Evolutionary conservation across 169 alveolate genomes (phyloP).

Genomic region (Plasmodium adleri): DNA sequence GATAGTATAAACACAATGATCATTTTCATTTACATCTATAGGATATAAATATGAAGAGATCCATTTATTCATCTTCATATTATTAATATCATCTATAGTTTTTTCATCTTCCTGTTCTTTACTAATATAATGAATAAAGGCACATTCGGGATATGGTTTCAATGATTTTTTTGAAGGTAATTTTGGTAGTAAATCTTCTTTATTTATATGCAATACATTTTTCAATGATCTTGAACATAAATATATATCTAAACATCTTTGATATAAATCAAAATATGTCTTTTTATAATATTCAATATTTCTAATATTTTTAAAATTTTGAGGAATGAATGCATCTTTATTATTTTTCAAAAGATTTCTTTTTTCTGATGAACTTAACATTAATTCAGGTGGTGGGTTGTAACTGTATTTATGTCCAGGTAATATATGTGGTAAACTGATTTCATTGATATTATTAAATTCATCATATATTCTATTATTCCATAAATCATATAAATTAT

Average conservation of each 20-base stretch:
- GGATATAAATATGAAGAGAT: not conserved
- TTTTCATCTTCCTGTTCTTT: not conserved
- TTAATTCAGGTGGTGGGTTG: conserved; percentile 76
- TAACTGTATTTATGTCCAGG: conserved; percentile 78
- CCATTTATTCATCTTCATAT: not conserved
- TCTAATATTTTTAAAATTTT: conserved; percentile 41
- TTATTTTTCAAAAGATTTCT: conserved; percentile 51
- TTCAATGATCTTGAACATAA: conserved; percentile 59
- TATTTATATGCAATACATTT: conserved; percentile 61
- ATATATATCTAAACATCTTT: conserved; percentile 69
- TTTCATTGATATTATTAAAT: conserved; percentile 27
- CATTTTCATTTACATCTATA: conserved; percentile 57
- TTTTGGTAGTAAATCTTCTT: conserved; percentile 73
- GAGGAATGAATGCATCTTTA: conserved; percentile 42
- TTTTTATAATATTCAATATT: conserved; percentile 62
- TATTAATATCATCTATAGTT: not conserved
- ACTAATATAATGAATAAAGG: conserved; percentile 39
- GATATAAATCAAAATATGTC: conserved; percentile 71
- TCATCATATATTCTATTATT: conserved; percentile 58
- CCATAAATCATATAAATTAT: conserved; percentile 62
- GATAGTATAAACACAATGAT: conserved; percentile 26
- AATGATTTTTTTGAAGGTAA: conserved; percentile 48
- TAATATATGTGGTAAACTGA: conserved; percentile 51
- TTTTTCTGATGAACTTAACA: conserved; percentile 27
- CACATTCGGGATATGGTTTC: conserved; percentile 63